These are phyloP conservation scores for Aspergillus floridensis DNA, from an alignment of 2,329 filamentous ascomycete genomes.

Conservation along the genomic window DNA sequence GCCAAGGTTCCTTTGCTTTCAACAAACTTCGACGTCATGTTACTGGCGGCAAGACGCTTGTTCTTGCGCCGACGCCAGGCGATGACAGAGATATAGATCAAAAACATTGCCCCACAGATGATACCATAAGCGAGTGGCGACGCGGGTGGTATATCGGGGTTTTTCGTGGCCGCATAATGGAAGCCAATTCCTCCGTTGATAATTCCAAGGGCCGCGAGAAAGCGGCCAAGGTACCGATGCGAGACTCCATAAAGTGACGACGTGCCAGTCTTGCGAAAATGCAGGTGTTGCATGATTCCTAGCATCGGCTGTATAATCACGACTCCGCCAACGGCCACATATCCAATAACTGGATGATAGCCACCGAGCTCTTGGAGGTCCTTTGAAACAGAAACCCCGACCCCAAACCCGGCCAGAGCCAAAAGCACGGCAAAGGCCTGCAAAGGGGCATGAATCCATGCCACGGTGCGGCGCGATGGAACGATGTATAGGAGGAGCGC, in stretches of 20 bases:
- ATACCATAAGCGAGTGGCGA: conserved; percentile 49
- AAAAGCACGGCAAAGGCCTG: conserved; percentile 49
- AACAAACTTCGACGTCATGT: neutral
- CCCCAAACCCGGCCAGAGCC: conserved; percentile 48
- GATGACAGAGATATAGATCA: conserved; percentile 37
- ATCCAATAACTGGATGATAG: conserved; percentile 52
- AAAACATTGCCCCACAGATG: conserved; percentile 48
- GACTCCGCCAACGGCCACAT: conserved; percentile 48
- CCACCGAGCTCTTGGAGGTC: conserved; percentile 36
- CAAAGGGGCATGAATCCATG: conserved; percentile 46
- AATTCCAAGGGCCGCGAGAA: conserved; percentile 50
- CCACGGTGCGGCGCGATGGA: conserved; percentile 42
- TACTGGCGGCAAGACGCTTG: neutral
- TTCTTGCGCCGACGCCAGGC: conserved; percentile 5
- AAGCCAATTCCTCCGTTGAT: conserved; percentile 56
- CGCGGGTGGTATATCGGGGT: conserved; percentile 28
- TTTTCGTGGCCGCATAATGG: conserved; percentile 42
- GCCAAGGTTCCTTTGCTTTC: neutral
- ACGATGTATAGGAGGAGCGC: conserved; percentile 34
- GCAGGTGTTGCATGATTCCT: conserved; percentile 50
- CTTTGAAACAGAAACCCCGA: conserved; percentile 50
- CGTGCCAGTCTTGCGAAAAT: conserved; percentile 46
- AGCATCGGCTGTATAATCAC: conserved; percentile 55
- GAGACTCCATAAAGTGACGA: conserved; percentile 47
- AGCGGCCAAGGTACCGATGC: conserved; percentile 54